Base-by-base conservation (phyloP, 768 basidiomycete species). In the Tricholoma terreum region DNA sequence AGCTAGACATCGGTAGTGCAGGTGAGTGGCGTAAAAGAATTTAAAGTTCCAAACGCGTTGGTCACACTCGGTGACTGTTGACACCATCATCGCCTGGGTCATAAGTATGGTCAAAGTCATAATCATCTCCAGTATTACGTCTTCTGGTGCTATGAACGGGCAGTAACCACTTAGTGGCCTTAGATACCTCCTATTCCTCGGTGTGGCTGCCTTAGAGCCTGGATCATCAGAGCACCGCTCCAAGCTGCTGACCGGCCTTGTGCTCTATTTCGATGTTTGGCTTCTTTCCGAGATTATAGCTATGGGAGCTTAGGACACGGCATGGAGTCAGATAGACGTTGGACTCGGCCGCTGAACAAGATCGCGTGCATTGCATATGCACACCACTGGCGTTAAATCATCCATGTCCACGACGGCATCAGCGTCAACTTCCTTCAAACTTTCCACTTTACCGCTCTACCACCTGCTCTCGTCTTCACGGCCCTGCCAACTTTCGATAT, bases 1-100 rank as follows among this genome's bases (percentile, higher is more conserved):
- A 89, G 71, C 15, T 82, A 81, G 1, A 86, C 87, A 54, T 90
- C 89, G 75, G 63, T 89, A 85, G 60, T 83, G 82, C 0, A 87
- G 88, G 58, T 91, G n/a, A n/a, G n/a, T n/a, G n/a, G n/a, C n/a
- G n/a, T n/a, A n/a, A n/a, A n/a, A n/a, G n/a, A n/a, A n/a, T n/a
- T n/a, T n/a, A n/a, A n/a, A n/a, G n/a, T n/a, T n/a, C n/a, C n/a
- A n/a, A n/a, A n/a, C n/a, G n/a, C n/a, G n/a, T n/a, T n/a, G n/a
- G n/a, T n/a, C n/a, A n/a, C n/a, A n/a, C n/a, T n/a, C n/a, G n/a
- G n/a, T n/a, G n/a, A n/a, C n/a, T n/a, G n/a, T n/a, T n/a, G n/a
- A n/a, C n/a, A n/a, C n/a, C n/a, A n/a, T n/a, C n/a, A n/a, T n/a
- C n/a, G n/a, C n/a, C n/a, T n/a, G n/a, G n/a, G n/a, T n/a, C n/a